Base-by-base conservation (phyloP, 352 stramenopile genomes). In the Pythium periplocum region DNA sequence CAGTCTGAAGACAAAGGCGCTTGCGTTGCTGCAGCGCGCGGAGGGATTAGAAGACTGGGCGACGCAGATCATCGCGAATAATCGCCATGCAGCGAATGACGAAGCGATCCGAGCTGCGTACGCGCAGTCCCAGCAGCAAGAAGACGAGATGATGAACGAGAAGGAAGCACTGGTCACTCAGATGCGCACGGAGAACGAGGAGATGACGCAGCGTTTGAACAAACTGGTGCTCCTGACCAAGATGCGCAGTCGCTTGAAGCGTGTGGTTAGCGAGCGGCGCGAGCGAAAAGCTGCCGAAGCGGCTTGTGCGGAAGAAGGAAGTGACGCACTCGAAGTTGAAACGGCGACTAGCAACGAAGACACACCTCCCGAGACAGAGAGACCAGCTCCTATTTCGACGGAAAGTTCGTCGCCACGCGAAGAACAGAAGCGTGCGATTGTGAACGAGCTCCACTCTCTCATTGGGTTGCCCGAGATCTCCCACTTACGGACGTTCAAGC, bases 1-100 rank as follows among this genome's bases (percentile, higher is more conserved):
- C 32, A 82, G 72, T 53, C 66, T 93, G 1, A 86, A 87, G 49
- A 73, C 82, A 30, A 93, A 90, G 66, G 83, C 83, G n/a, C 66
- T 90, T 4, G 68, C 78, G 32, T 50, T 91, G 38, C 58, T 93
- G n/a, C 70, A 89, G 57, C 80, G 83, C 4, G 83, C 83, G 12
- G 83, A 93, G 45, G 75, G 69, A 0, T 54, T 93, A 8, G 75
- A 82, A 6, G 78, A 81, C 12, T 93, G 83, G 83, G 71, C 69
- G 1, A 69, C 51, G 5, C 59, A 75, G 4, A 64, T 88, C 6
- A 59, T 78, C 45, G 62, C 67, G 10, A 34, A 52, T 47, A 61
- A 62, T 58, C 45, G 37, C 6, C 3, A 35, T 1, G 30, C 35
- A 17, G 53, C 43, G 17, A 70, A 61, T 43, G 72, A 67, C 45